phyloP scores from a whole-genome alignment of 257 asterid species.

The Nicotiana otophora region DNA sequence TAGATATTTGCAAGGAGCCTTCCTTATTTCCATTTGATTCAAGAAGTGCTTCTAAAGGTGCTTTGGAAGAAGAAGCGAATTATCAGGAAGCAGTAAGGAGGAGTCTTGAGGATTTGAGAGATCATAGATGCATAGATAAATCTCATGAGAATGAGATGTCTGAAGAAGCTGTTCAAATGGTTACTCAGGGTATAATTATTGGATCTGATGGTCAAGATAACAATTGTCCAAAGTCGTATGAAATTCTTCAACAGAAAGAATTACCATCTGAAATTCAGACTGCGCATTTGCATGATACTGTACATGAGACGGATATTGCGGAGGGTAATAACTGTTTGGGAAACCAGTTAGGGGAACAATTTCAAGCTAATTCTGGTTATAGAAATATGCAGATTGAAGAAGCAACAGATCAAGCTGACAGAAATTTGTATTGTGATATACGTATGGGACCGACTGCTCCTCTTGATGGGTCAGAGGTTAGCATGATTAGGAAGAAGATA shows the following conservation, averaged over 20 bases:
- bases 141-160: constrained; percentile 21
- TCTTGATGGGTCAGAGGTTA: constrained; percentile 21
- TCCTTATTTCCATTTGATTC: constrained; percentile 28
- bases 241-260: constrained; percentile 21
- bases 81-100: constrained; percentile 71
- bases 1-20: constrained; percentile 34
- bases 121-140: constrained; percentile 16
- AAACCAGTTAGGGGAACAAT: constrained; percentile 4
- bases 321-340: background rate
- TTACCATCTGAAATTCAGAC: constrained; percentile 12
- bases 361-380: constrained; percentile 12
- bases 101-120: constrained; percentile 56
- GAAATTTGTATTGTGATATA: constrained; percentile 22
- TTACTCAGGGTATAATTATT: constrained; percentile 10
- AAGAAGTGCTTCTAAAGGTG: constrained; percentile 43
- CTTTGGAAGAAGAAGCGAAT: constrained; percentile 59
- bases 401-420: background rate
- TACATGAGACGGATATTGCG: background rate
- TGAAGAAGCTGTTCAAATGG: constrained; percentile 21
- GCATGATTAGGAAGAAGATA: constrained; percentile 18
- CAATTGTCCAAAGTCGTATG: constrained; percentile 15
- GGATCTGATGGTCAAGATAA: constrained; percentile 24
- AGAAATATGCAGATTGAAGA: constrained; percentile 10
- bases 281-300: constrained; percentile 2
- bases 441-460: constrained; percentile 13